These are phyloP conservation scores for Amaranthus palmeri DNA, from an alignment of 148 eudicot genomes.

Conservation along the genomic window DNA sequence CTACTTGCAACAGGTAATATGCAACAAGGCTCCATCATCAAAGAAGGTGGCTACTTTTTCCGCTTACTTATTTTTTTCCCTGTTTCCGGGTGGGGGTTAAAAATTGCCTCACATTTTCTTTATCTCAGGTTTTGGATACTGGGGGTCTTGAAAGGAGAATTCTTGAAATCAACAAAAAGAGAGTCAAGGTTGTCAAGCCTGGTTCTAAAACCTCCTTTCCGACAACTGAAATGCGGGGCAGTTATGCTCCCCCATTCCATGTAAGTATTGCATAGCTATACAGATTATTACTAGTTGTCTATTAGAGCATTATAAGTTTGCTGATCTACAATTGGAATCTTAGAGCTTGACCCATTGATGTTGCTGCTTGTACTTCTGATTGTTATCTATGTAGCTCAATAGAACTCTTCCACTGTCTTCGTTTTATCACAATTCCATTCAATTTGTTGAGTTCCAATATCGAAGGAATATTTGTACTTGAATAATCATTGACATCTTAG, in stretches of 20 bases:
- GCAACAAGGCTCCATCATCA: constrained; percentile 72
- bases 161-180: constrained; percentile 84
- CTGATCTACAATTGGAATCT: neutral
- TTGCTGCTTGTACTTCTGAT: neutral
- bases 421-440: too few species aligned
- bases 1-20: constrained; percentile 56
- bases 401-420: too few species aligned
- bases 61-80: neutral
- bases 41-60: constrained; percentile 46
- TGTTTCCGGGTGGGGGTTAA: neutral
- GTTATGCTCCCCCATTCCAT: constrained; percentile 94
- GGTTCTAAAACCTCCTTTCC: constrained; percentile 96
- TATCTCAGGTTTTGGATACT: constrained; percentile 53
- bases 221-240: constrained; percentile 89
- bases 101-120: constrained; percentile 8
- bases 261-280: constrained; percentile 36
- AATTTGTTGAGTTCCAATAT: too few species aligned
- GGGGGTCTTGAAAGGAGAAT: constrained; percentile 84
- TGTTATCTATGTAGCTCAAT: neutral
- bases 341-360: too few species aligned
- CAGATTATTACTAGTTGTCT: neutral
- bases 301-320: neutral
- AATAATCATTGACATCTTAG: too few species aligned
- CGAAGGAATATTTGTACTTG: too few species aligned
- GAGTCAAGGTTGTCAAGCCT: constrained; percentile 91